phyloP scores from a whole-genome alignment of 805 yeast species.

The Pichia manshurica region DNA sequence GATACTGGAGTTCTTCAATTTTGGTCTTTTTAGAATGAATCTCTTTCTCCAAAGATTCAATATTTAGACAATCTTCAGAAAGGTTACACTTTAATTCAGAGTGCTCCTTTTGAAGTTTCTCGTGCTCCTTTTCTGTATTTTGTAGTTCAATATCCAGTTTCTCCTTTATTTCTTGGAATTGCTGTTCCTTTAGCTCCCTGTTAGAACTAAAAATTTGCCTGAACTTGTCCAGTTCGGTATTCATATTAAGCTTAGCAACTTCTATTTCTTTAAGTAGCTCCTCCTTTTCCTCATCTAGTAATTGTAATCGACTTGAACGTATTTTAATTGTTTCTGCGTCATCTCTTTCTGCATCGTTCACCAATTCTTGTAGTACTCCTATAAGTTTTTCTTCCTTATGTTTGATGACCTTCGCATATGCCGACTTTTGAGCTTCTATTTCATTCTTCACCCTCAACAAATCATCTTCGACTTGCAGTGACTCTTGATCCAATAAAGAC shows the following conservation, averaged over 20 bases:
- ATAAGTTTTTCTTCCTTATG: slow-evolving; percentile 20
- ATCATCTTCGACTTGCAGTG: not conserved
- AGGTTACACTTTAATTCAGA: not conserved
- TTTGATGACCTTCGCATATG: slow-evolving; percentile 17
- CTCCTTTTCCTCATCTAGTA: slow-evolving; percentile 18
- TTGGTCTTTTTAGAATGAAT: slow-evolving; percentile 2
- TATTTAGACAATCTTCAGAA: not conserved
- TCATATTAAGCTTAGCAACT: slow-evolving; percentile 7
- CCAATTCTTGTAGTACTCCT: slow-evolving; percentile 16
- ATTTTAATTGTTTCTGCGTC: slow-evolving; percentile 24
- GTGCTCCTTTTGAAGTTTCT: not conserved
- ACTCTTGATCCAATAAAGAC: not conserved
- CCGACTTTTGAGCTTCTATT: slow-evolving; percentile 32
- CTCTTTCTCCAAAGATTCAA: not conserved
- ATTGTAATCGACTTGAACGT: slow-evolving; percentile 20
- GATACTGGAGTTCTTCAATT: slow-evolving; percentile 8
- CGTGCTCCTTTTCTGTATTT: not conserved
- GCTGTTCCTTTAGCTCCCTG: not conserved
- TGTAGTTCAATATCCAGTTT: not conserved
- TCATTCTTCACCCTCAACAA: slow-evolving; percentile 11
- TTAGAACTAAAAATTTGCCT: slow-evolving; percentile 4
- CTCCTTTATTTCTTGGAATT: not conserved
- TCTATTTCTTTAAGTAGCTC: slow-evolving; percentile 23
- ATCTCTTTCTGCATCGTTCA: slow-evolving; percentile 30
- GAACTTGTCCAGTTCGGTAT: slow-evolving; percentile 10